Evolutionary conservation across 495 filamentous ascomycete species (phyloP), one percentile per base, ranked within the genome.

Genomic region (Trichoderma asperelloides): DNA sequence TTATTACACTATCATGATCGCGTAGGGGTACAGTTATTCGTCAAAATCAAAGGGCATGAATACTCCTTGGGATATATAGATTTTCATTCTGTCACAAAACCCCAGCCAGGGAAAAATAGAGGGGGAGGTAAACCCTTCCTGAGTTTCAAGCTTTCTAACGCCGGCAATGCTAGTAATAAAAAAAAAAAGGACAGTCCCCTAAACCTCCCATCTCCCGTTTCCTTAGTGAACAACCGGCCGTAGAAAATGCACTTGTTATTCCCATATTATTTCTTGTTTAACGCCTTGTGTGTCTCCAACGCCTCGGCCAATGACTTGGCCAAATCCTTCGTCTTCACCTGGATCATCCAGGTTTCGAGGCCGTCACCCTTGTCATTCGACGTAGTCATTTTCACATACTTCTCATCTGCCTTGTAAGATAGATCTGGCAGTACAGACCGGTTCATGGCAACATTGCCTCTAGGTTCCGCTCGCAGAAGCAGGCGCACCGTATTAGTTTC

Each of bases 371-470:
- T 75, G 64, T 85, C 78, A 47, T 77, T 77, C 1, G 84, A 79
- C 3, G 86, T 81, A 30, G 81, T 73, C 49, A 90, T 75, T 66
- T 85, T 85, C 47, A 89, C 78, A 28, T 79, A 84, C 71, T 85
- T 89, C 25, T 76, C 77, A 6, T 78, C 76, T 6, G 75, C 71
- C 63, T 80, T 81, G 75, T 91, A 93, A 1, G 79, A 79, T 9
- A 88, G 75, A 16, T 82, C 76, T 28, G 85, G 78, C 40, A 88
- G 80, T 23, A 92, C 72, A 16, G 77, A 71, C 45, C 88, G 84
- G 77, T 93, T 93, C 66, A 93, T 72, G 5, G 89, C 79, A 18
- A 93, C 74, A 21, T 86, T 85, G 27, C 90, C 90, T 68, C 86
- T 84, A 0, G 89, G 89, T 64, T 92, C 89, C 16, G 82, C 84